A percentile compares a stretch with the other conserved stretches of the same genome.
phyloP scores from a whole-genome alignment of 2,329 filamentous ascomycete species.

The Pseudocercospora pini-densiflorae region DNA sequence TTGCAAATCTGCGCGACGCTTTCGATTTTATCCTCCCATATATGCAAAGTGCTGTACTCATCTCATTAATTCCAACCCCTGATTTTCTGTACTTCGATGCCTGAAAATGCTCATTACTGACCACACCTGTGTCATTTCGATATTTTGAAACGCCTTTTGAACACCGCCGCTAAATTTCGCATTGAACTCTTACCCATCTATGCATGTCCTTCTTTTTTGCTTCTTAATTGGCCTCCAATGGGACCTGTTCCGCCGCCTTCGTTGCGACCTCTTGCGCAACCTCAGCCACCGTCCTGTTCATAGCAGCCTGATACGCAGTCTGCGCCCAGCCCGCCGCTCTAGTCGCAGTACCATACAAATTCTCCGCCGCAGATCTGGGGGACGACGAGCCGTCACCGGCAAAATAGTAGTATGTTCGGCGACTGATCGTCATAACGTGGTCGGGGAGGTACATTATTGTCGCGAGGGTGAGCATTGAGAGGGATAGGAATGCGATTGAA shows the following conservation, averaged over 20 bases:
- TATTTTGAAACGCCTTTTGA: not conserved
- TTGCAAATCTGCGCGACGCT: not conserved
- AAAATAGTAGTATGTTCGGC: slow-evolving; percentile 93
- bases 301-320: slow-evolving; percentile 30
- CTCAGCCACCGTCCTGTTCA: slow-evolving; percentile 24
- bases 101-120: slow-evolving; percentile 5
- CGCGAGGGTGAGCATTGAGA: slow-evolving; percentile 84
- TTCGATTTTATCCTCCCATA: not conserved
- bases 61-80: not conserved
- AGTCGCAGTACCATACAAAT: slow-evolving; percentile 27
- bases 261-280: slow-evolving; percentile 28
- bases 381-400: slow-evolving; percentile 65
- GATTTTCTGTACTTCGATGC: not conserved
- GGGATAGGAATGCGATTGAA: slow-evolving; percentile 87
- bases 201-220: not conserved
- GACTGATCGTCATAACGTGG: slow-evolving; percentile 80
- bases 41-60: slow-evolving; percentile 2
- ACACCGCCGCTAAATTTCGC: slow-evolving; percentile 6
- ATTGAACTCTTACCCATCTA: not conserved
- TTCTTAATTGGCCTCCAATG: slow-evolving; percentile 7
- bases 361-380: slow-evolving; percentile 26
- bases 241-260: slow-evolving; percentile 21
- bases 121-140: not conserved
- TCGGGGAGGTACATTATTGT: slow-evolving; percentile 91
- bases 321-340: slow-evolving; percentile 29